Evolutionary conservation across 805 yeast species (phyloP).

Genomic region (Isabelozyma pseudorhagii): DNA sequence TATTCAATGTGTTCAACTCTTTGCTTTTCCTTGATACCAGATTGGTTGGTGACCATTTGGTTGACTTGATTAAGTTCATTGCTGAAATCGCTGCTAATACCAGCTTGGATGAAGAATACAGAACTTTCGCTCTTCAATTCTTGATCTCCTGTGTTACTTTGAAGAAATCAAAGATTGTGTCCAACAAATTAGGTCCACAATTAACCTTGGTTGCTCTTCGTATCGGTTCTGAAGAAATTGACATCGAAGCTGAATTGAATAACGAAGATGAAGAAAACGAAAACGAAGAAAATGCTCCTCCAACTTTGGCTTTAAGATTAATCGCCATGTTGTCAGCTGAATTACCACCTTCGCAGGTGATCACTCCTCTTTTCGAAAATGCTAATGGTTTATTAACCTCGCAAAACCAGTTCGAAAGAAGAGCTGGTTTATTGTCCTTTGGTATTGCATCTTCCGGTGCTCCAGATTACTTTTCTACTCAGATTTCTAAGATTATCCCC

Average conservation of each 20-base stretch:
- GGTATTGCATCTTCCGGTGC: slow-evolving; percentile 89
- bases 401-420: slow-evolving; percentile 72
- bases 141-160: slow-evolving; percentile 73
- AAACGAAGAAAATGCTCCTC: slow-evolving; percentile 84
- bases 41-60: slow-evolving; percentile 71
- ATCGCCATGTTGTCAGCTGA: slow-evolving; percentile 75
- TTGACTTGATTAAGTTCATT: slow-evolving; percentile 68
- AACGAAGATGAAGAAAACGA: slow-evolving; percentile 88
- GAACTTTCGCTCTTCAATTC: slow-evolving; percentile 81
- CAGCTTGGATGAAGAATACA: slow-evolving; percentile 70
- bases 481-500: slow-evolving; percentile 70
- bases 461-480: slow-evolving; percentile 83
- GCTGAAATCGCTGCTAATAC: slow-evolving; percentile 69
- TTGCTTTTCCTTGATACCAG: slow-evolving; percentile 73
- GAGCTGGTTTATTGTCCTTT: slow-evolving; percentile 81
- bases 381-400: slow-evolving; percentile 51
- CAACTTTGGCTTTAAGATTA: slow-evolving; percentile 74
- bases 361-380: slow-evolving; percentile 70
- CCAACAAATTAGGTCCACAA: slow-evolving; percentile 80
- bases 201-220: slow-evolving; percentile 70
- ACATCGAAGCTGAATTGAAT: slow-evolving; percentile 71
- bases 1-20: slow-evolving; percentile 83
- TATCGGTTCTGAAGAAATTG: slow-evolving; percentile 73
- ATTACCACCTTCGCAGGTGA: slow-evolving; percentile 90
- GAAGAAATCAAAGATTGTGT: slow-evolving; percentile 75